Evolutionary conservation across 495 filamentous ascomycete genomes (phyloP), one percentile per base, ranked within the genome.

Genomic region (Aspergillus incahuasiensis): DNA sequence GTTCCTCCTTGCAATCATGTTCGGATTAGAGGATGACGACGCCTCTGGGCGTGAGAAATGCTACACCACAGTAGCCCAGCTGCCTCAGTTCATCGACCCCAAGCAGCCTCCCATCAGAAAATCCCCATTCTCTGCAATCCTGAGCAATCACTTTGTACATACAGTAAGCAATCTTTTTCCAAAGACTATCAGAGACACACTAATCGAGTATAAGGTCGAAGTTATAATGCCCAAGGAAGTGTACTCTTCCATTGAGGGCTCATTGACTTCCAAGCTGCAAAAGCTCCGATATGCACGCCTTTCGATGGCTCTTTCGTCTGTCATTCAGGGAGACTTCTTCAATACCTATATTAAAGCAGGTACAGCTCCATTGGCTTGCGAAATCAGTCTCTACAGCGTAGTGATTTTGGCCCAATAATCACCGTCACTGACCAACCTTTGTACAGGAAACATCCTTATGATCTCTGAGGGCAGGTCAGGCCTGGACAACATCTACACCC

Each of bases 261-360:
- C 81, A 50, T 63, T 96, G 13, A 63, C 71, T 4, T 55, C 60
- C 16, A 74, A 74, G 40, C 47, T 78, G 6, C 64, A 63, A 19
- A 74, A 68, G 13, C 65, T 77, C 32, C 67, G 65, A 47, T 97
- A 86, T 75, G 77, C 83, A 41, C 78, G 81, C 43, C 84, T 97
- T 6, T 81, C 85, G 53, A 87, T 96, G 82, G 80, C 85, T 12
- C 77, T 96, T 21, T 77, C 77, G 13, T 81, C 85, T 42, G 64
- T 97, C 1, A 60, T 98, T 6, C 80, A 88, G 39, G 79, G 83
- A 5, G 84, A 86, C 0, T 98, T 98, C 61, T 92, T 96, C 68
- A 89, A 84, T 42, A 75, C 82, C 48, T 92, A 96, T 65, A 87
- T 97, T 60, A 96, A 96, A 67, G 76, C 79, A 60, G 92, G 92